phyloP scores from a whole-genome alignment of 768 basidiomycete genomes.

The Strobilomyces dryophilus region DNA sequence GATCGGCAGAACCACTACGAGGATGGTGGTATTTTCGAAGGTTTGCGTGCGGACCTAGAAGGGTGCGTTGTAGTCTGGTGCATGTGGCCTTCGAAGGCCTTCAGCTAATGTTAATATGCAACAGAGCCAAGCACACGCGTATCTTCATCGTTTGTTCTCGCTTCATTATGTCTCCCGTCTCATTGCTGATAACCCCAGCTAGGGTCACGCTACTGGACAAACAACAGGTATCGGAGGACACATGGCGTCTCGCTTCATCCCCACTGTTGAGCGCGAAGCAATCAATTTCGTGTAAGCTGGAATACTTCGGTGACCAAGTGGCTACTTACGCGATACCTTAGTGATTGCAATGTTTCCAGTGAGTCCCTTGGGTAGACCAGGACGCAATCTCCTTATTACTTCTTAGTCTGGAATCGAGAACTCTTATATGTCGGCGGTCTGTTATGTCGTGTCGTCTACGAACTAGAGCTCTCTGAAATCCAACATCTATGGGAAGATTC shows the following conservation, averaged over 20 bases:
- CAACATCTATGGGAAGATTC: neutral
- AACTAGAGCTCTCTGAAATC: conserved; percentile 66
- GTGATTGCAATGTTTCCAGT: conserved; percentile 60
- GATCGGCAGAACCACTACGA: neutral
- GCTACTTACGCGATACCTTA: conserved; percentile 22
- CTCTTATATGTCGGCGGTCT: conserved; percentile 80
- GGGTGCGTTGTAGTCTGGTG: neutral
- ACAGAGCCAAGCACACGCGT: neutral
- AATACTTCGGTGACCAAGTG: neutral
- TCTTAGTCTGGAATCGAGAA: conserved; percentile 83
- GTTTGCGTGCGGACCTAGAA: neutral
- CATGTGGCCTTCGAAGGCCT: neutral
- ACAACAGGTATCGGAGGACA: neutral
- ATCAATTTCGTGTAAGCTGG: neutral
- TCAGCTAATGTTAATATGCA: no score
- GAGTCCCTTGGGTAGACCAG: conserved; percentile 15
- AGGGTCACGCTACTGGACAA: neutral
- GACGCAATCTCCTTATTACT: neutral
- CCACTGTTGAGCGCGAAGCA: neutral
- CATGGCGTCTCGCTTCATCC: neutral
- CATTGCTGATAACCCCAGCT: neutral
- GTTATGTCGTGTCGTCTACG: conserved; percentile 76
- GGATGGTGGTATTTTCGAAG: neutral
- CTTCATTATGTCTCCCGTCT: conserved; percentile 48
- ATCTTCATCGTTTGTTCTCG: conserved; percentile 37